Evolutionary conservation across 2,329 filamentous ascomycete genomes (phyloP), one percentile per base, ranked within the genome.

Genomic region (Colletotrichum eremochloae): DNA sequence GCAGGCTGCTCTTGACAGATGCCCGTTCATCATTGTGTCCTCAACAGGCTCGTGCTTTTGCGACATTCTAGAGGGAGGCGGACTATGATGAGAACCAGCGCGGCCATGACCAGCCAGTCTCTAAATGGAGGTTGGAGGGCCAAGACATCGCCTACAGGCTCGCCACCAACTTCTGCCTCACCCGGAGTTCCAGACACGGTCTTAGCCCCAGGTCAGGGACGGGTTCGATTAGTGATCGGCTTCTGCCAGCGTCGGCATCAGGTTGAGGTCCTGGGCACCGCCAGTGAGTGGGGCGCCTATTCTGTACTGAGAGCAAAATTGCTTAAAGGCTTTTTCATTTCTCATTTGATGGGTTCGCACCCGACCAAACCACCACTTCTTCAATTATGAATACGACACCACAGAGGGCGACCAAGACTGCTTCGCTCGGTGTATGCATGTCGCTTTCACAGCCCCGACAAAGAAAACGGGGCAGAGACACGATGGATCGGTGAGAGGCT

Each of bases 71-170:
- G 60, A 53, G 58, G 50, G 53, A 68, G 36, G 50, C 14, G 36
- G 31, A 40, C 1, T 40, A 46, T 31, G 44, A 53, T 46, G 31
- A 38, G n/a, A 44, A 14, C 46, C 33, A 48, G 31, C 36, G 14
- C 60, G 46, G 53, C 11, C 46, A 55, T 56, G 44, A 44, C 40
- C 44, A 48, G 52, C 40, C 44, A 48, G 44, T 56, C 31, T 46
- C 40, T 72, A 48, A 36, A 61, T 65, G 60, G 60, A 61, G 18
- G 36, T 24, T 24, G 38, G 31, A n/a, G 53, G 40, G 68, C 44
- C 67, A 72, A 68, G 44, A 55, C 62, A 46, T 50, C 20, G 61
- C 46, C 42, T 53, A 31, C 68, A 71, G 58, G 58, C 44, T 60
- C 65, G 65, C 65, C 63, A 71, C 68, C 56, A 60, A 58, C 58